These are phyloP conservation scores for Ceratobasidium sp. DNA, from an alignment of 1,284 basidiomycete species.

Conservation along the genomic window DNA sequence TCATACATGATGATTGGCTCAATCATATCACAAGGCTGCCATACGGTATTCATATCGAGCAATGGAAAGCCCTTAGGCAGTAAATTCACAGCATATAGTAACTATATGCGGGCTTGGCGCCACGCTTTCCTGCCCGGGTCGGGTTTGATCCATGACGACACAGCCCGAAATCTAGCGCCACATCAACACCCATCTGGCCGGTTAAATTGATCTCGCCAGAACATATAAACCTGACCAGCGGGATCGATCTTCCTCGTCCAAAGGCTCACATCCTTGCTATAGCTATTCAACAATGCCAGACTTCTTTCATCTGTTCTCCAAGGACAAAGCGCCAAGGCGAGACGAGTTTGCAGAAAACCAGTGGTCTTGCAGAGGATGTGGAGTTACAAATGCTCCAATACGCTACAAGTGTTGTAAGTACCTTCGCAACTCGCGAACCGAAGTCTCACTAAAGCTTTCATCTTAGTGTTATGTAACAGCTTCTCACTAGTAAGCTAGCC, in stretches of 20 bases:
- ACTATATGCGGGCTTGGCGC: not conserved
- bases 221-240: not conserved
- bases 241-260: not conserved
- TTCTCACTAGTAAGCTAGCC: slow-evolving; percentile 2
- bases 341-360: slow-evolving; percentile 6
- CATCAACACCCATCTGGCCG: not conserved
- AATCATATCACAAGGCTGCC: no score
- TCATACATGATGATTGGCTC: no score
- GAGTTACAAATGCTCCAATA: slow-evolving; percentile 23
- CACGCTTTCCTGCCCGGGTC: not conserved
- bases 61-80: no score
- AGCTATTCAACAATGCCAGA: not conserved
- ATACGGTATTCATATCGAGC: no score
- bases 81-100: no score
- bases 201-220: not conserved
- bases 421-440: not conserved
- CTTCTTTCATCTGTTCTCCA: slow-evolving; percentile 5
- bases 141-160: not conserved
- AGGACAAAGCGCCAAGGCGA: not conserved
- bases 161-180: not conserved
- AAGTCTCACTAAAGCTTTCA: not conserved
- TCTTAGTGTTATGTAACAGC: slow-evolving; percentile 12
- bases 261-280: not conserved
- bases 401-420: slow-evolving; percentile 32
- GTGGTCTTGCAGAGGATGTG: slow-evolving; percentile 29